A percentile compares a stretch with the other conserved stretches of the same genome.
phyloP scores from a whole-genome alignment of 148 eudicot species.

The Rhododendron kiyosumense region DNA sequence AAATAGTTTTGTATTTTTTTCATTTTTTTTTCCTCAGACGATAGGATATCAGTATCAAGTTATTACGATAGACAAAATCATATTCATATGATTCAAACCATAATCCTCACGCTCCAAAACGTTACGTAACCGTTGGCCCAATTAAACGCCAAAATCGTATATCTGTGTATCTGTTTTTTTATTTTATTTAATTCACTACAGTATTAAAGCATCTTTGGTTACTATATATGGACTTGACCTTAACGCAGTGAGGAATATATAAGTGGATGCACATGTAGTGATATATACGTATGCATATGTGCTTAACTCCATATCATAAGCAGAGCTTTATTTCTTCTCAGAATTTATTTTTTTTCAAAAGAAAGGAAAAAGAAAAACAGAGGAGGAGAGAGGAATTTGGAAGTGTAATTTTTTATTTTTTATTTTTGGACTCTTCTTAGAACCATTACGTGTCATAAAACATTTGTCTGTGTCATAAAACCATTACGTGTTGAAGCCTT shows the following conservation, averaged over 20 bases:
- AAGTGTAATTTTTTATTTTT: not conserved
- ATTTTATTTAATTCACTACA: not conserved
- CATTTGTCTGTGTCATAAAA: not conserved
- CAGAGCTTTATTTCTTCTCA: not conserved
- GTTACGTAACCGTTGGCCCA: not conserved
- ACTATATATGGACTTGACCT: not conserved
- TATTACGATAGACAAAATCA: too few relatives aligned
- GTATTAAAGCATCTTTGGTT: not conserved
- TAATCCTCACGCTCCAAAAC: not conserved
- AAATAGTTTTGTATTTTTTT: too few relatives aligned
- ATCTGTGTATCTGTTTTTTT: not conserved
- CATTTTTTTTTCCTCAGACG: not conserved
- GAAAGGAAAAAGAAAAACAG: not conserved
- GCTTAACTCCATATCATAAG: not conserved
- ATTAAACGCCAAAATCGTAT: too few relatives aligned
- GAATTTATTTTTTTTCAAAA: too few relatives aligned
- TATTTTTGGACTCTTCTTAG: not conserved
- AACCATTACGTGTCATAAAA: too few relatives aligned
- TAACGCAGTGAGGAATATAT: not conserved
- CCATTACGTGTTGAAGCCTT: not conserved
- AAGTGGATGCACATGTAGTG: not conserved
- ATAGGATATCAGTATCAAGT: not conserved
- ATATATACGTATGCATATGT: not conserved
- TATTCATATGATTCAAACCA: not conserved
- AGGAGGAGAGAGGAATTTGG: not conserved